Evolutionary conservation across 208 protist species (phyloP), one percentile per base, ranked within the genome.

Genomic region (Porcisia deanei): DNA sequence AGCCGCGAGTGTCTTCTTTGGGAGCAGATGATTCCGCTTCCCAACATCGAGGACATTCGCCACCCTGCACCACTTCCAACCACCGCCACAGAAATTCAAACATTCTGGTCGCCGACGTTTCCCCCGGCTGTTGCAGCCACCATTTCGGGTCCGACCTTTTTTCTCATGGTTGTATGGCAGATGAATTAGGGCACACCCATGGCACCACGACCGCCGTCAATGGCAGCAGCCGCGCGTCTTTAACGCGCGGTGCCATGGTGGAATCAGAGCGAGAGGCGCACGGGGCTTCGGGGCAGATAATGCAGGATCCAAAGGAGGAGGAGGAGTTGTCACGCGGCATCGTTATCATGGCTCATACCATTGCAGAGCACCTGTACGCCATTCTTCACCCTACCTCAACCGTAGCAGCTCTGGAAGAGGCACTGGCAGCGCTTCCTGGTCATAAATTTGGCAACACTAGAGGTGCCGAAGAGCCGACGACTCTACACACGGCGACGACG

Each of bases 301-400:
- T n/a, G 41, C 47, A n/a, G 47, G 18, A 43, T 41, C 47, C 39
- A 37, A 71, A 82, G 47, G 41, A 55, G 16, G 71, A 55, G 16
- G 71, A 57, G 0, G 73, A 82, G 25, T 55, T 82, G 12, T 47
- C 78, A 14, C 41, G 49, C 9, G 78, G 78, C 25, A 66, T 82
- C n/a, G 68, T 78, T 61, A 39, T 52, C 1, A 60, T 78, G 34
- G 73, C 78, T 43, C 76, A 71, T 60, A 34, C 54, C 18, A 78
- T 82, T 30, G 78, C 78, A 34, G 72, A 73, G 9, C 73, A 78
- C 52, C 53, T 82, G 22, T 18, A 75, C 54, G 41, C 66, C 6
- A 30, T 82, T 9, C 69, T 82, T n/a, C 72, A 82, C 55, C 78
- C 78, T 9, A 73, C 59, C 1, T 14, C 34, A 16, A 65, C 60